Percentiles rank a stretch among this genome's conserved stretches.
Evolutionary conservation across 495 filamentous ascomycete species (phyloP).

Genomic region (Aspergillus incahuasiensis): DNA sequence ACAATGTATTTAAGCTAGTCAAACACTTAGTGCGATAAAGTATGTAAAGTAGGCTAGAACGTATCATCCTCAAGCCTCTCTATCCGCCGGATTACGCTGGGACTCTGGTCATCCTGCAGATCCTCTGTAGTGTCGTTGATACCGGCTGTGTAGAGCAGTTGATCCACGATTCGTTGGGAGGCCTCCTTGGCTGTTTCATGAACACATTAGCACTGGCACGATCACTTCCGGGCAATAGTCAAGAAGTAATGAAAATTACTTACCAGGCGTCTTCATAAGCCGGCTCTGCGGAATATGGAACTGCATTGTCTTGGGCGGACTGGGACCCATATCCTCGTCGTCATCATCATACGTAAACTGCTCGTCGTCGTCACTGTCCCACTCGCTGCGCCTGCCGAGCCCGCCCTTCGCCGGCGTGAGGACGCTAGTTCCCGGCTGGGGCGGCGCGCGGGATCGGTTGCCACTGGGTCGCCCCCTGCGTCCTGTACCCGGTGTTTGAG

Average conservation of each 20-base stretch:
- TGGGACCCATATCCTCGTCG: slow-evolving; percentile 55
- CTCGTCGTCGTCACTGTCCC: slow-evolving; percentile 61
- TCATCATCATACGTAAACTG: slow-evolving; percentile 45
- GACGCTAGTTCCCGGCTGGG: slow-evolving; percentile 72
- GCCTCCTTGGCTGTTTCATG: slow-evolving; percentile 69
- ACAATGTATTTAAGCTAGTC: neutral
- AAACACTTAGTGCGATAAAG: neutral
- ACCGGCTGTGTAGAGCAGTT: slow-evolving; percentile 77
- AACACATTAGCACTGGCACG: neutral
- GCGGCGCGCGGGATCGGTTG: slow-evolving; percentile 34
- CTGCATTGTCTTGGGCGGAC: slow-evolving; percentile 95
- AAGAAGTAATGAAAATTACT: slow-evolving; percentile 24
- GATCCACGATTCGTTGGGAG: slow-evolving; percentile 84
- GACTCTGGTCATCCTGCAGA: slow-evolving; percentile 57
- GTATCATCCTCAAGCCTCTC: slow-evolving; percentile 64
- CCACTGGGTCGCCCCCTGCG: slow-evolving; percentile 36
- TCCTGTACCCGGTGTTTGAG: slow-evolving; percentile 32
- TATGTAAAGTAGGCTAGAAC: slow-evolving; percentile 42
- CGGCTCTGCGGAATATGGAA: slow-evolving; percentile 86
- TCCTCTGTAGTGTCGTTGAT: slow-evolving; percentile 45
- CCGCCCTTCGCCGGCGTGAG: slow-evolving; percentile 56
- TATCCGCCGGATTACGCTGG: slow-evolving; percentile 67
- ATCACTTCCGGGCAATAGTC: neutral
- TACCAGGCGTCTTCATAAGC: slow-evolving; percentile 88
- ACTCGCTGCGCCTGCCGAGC: slow-evolving; percentile 33